Conservation (phyloP, 495 filamentous ascomycete genomes). For the Annulohypoxylon moriforme region DNA sequence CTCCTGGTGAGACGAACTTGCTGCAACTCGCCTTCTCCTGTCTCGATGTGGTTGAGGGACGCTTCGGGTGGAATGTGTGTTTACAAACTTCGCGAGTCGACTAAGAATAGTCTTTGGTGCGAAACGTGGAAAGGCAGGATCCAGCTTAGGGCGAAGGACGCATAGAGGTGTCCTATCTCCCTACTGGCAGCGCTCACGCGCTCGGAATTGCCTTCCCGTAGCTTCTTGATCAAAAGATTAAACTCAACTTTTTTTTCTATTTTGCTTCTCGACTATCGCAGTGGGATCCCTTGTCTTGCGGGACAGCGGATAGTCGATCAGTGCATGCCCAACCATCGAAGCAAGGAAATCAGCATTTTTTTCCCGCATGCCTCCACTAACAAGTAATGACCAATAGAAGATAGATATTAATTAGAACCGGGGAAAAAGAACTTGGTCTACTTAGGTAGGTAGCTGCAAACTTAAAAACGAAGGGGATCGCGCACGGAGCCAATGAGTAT, state of each 20-base stretch:
- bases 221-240: slow-evolving; percentile 40
- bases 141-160: slow-evolving; percentile 1
- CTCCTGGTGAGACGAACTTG: slow-evolving; percentile 45
- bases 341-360: slow-evolving; percentile 7
- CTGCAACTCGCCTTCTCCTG: slow-evolving; percentile 42
- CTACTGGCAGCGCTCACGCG: slow-evolving; percentile 15
- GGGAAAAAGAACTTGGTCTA: slow-evolving; percentile 29
- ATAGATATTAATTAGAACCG: background rate
- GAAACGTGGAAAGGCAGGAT: slow-evolving; percentile 14
- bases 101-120: slow-evolving; percentile 13
- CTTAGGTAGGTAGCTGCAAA: slow-evolving; percentile 35
- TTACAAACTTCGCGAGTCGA: slow-evolving; percentile 38
- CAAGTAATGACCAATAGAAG: slow-evolving; percentile 18
- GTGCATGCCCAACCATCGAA: slow-evolving; percentile 25
- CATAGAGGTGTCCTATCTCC: slow-evolving; percentile 6
- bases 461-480: slow-evolving; percentile 12
- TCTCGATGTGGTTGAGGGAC: slow-evolving; percentile 31
- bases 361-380: slow-evolving; percentile 28
- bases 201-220: slow-evolving; percentile 37
- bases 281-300: slow-evolving; percentile 13
- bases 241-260: slow-evolving; percentile 35
- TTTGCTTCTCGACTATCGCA: background rate
- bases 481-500: slow-evolving; percentile 19
- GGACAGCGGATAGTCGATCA: slow-evolving; percentile 18
- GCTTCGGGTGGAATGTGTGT: slow-evolving; percentile 46